Conservation (phyloP, 164 flowering plant genomes). For the Cinnamomum micranthum region DNA sequence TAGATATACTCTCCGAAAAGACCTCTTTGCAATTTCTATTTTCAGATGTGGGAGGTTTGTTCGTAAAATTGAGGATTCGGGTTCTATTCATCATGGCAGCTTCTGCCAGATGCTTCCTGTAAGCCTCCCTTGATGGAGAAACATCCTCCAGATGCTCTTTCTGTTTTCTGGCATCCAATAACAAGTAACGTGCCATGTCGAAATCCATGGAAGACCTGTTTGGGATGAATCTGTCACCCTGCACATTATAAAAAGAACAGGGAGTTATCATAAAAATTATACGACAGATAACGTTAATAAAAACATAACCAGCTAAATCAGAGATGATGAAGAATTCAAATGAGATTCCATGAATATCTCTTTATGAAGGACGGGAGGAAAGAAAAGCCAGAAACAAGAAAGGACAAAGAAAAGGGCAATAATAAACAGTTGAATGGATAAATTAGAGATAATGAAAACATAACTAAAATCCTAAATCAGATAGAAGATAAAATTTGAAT, state of each 20-base stretch:
- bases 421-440: too few relatives aligned
- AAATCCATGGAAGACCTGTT: conserved; percentile 52
- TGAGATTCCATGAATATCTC: too few relatives aligned
- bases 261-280: too few relatives aligned
- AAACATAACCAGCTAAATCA: too few relatives aligned
- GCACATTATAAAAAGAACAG: conserved; percentile 1
- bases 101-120: conserved; percentile 41
- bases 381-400: too few relatives aligned
- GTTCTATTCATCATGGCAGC: conserved; percentile 40
- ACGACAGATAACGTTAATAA: too few relatives aligned
- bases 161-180: conserved; percentile 32
- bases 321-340: too few relatives aligned
- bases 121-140: conserved; percentile 47
- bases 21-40: conserved; percentile 22
- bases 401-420: too few relatives aligned
- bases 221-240: conserved; percentile 57
- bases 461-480: too few relatives aligned
- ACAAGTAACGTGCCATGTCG: conserved; percentile 43
- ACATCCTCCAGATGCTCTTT: conserved; percentile 35
- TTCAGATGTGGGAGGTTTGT: conserved; percentile 37
- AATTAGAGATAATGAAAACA: too few relatives aligned
- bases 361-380: too few relatives aligned
- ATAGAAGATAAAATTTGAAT: too few relatives aligned
- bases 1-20: conserved; percentile 7
- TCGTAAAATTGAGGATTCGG: conserved; percentile 46